phyloP scores from a whole-genome alignment of 345 rosid genomes.

The Ceriops zippeliana region DNA sequence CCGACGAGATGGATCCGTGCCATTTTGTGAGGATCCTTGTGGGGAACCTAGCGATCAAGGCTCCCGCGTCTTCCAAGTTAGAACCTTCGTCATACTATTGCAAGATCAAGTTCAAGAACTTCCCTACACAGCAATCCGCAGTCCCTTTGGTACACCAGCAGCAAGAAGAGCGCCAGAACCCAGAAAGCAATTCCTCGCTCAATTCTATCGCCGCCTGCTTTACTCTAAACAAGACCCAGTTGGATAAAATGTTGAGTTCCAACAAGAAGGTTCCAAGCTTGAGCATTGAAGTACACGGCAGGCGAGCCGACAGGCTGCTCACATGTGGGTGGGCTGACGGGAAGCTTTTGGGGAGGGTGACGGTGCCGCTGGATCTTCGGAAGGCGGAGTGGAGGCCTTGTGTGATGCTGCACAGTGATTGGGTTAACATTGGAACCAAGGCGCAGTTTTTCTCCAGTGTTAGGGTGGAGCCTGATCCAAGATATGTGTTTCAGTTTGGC shows the following conservation, averaged over 20 bases:
- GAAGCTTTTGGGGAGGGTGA: constrained; percentile 59
- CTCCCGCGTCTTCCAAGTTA: constrained; percentile 31
- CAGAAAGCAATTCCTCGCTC: constrained; percentile 18
- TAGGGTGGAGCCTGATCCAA: constrained; percentile 77
- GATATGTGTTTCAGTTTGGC: constrained; percentile 82
- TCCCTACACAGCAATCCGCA: constrained; percentile 43
- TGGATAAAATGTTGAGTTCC: constrained; percentile 35
- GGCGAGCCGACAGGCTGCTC: constrained; percentile 18
- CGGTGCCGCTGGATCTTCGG: constrained; percentile 55
- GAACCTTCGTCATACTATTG: constrained; percentile 48
- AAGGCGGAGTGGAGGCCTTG: constrained; percentile 49
- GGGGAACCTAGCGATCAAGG: constrained; percentile 68
- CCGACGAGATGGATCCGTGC: constrained; percentile 83
- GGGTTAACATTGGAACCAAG: constrained; percentile 47
- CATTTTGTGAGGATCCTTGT: constrained; percentile 74
- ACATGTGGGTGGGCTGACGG: constrained; percentile 44
- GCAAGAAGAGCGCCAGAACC: constrained; percentile 14
- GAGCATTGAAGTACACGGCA: constrained; percentile 47
- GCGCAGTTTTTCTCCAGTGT: constrained; percentile 51
- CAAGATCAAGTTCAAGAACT: constrained; percentile 55
- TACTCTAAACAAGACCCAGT: constrained; percentile 45
- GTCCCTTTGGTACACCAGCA: constrained; percentile 30
- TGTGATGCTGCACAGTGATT: constrained; percentile 71
- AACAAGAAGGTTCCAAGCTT: constrained; percentile 22
- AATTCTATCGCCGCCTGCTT: constrained; percentile 65